Base-by-base conservation (phyloP, 192 early-diverging fungal species). In the Dissophora ornata region DNA sequence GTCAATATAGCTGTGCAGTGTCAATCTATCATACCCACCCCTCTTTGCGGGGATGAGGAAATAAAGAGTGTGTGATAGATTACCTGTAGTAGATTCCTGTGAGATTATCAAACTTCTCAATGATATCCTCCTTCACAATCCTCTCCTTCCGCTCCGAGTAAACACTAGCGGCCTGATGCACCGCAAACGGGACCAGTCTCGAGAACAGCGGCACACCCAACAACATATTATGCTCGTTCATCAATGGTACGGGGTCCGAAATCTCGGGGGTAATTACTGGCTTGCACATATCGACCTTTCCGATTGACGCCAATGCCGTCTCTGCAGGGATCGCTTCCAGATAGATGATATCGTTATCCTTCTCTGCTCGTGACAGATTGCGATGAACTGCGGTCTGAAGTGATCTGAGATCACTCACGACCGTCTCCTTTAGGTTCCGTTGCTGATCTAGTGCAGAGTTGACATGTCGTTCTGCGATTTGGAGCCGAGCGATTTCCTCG, bases 331-430 rank as follows among this genome's bases (percentile, higher is more conserved):
- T 88, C 0, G 83, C 83, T 28, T 96, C 90, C 50, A 96, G 67
- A 73, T 97, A 95, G 19, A 98, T 95, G 41, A 95, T 86, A 68
- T 96, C 92, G 51, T 98, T 98, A 67, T 98, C 96, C 80, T 93
- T 94, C 42, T 91, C 88, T 13, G 95, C 94, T 1, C 86, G 67
- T 3, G 66, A 69, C 9, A 88, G 64, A 48, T 88, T 89, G 45
- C 79, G 66, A 60, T 62, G 42, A 2, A 90, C 80, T 0, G 79
- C 75, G 24, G 80, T 68, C n/a, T 83, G 67, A 29, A 91, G 75
- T 4, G 85, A 75, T 46, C 82, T 67, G 7, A 82, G 53, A 34
- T 83, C 82, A 34, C 51, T 84, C 12, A 82, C 71, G 5, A 74
- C 78, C 0, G 74, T 58, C 9, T 80, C 81, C 11, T 69, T 63